These are phyloP conservation scores for Pezicula carpinea DNA, from an alignment of 2,329 filamentous ascomycete genomes.

Conservation along the genomic window DNA sequence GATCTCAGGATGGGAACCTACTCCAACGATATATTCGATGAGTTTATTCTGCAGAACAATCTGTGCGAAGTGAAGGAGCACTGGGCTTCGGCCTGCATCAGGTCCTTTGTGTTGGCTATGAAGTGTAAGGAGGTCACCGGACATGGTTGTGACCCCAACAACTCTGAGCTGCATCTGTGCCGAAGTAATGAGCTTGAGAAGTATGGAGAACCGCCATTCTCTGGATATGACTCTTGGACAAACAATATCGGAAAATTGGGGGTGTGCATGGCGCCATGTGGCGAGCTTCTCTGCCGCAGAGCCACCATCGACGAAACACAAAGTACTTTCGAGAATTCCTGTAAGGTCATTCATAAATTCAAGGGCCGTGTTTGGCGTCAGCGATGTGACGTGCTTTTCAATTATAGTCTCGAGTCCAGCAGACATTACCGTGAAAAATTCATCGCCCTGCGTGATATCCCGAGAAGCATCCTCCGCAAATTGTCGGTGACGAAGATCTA, in stretches of 20 bases:
- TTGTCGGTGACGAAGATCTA: conserved; percentile 12
- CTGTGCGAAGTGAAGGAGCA: conserved; percentile 63
- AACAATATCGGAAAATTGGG: conserved; percentile 33
- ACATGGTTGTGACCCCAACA: conserved; percentile 70
- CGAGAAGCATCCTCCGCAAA: conserved; percentile 26
- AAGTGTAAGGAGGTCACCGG: conserved; percentile 60
- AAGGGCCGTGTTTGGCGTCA: conserved; percentile 42
- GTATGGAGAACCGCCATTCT: conserved; percentile 65
- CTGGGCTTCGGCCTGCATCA: conserved; percentile 36
- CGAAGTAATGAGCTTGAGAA: conserved; percentile 71
- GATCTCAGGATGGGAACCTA: conserved; percentile 88
- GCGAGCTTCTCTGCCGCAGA: conserved; percentile 13
- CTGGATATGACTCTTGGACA: conserved; percentile 48
- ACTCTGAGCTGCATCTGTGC: conserved; percentile 89
- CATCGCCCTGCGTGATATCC: conserved; percentile 36
- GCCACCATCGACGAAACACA: conserved; percentile 24
- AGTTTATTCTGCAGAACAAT: conserved; percentile 67
- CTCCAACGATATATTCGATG: conserved; percentile 81
- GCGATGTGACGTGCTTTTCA: conserved; percentile 50
- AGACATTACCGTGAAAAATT: conserved; percentile 40
- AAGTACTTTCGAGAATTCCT: conserved; percentile 37
- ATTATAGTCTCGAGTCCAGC: conserved; percentile 41
- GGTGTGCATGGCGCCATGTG: conserved; percentile 21
- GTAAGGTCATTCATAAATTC: conserved; percentile 36
- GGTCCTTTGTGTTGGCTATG: conserved; percentile 50